Evolutionary conservation across 371 early-diverging fungal species (phyloP).

Genomic region (Parasitella parasitica): DNA sequence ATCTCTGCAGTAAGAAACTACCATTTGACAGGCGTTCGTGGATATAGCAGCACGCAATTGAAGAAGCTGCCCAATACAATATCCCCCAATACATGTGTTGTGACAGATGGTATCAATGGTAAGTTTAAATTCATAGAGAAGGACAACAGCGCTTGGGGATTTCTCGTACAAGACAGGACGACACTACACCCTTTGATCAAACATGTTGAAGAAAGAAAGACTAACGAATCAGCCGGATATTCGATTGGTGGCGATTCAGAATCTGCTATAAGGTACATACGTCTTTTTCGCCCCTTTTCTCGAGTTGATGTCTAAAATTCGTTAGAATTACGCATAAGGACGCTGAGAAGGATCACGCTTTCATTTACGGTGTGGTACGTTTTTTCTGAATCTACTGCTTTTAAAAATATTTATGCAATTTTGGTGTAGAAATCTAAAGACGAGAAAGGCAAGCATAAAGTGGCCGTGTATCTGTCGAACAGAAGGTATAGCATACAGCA

Average conservation of each 20-base stretch:
- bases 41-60: background rate
- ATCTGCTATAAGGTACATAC: constrained; percentile 12
- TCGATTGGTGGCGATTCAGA: background rate
- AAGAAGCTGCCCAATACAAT: background rate
- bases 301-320: background rate
- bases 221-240: constrained; percentile 4
- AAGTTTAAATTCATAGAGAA: background rate
- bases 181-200: background rate
- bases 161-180: background rate
- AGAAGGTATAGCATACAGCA: background rate
- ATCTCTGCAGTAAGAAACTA: background rate
- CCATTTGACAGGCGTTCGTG: background rate
- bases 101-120: background rate
- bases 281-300: background rate
- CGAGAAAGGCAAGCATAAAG: background rate
- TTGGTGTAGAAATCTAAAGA: background rate
- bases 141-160: constrained; percentile 10
- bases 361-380: constrained; percentile 8
- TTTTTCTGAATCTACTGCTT: no score
- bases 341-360: background rate
- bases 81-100: background rate
- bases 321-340: background rate
- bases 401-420: background rate
- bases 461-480: background rate
- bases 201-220: background rate